phyloP scores from a whole-genome alignment of 306 rosid genomes.

The Hylodesmum podocarpum region DNA sequence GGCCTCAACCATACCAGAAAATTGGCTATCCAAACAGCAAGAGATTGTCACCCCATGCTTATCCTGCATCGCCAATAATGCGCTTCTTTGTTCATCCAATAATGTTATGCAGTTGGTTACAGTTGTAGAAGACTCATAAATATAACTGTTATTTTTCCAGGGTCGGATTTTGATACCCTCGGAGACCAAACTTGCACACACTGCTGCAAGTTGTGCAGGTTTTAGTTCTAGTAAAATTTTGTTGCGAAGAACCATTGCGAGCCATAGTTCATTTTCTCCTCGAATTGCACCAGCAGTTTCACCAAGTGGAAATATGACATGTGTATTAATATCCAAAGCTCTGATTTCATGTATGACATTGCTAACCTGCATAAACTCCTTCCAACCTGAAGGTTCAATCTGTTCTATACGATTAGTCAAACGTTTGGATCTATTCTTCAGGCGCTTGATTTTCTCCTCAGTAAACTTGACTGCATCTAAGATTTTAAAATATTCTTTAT shows the following conservation, averaged over 20 bases:
- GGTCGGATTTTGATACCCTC: conserved; percentile 93
- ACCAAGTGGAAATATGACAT: conserved; percentile 78
- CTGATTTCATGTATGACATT: conserved; percentile 86
- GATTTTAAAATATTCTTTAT: conserved; percentile 77
- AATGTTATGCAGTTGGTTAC: conserved; percentile 48
- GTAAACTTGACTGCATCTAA: conserved; percentile 54
- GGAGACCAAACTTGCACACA: conserved; percentile 76
- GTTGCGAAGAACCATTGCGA: conserved; percentile 89
- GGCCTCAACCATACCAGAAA: conserved; percentile 97
- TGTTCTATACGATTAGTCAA: conserved; percentile 76
- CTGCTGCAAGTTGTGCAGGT: conserved; percentile 87
- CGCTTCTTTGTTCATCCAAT: conserved; percentile 68
- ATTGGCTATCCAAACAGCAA: conserved; percentile 81
- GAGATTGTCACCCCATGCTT: conserved; percentile 68
- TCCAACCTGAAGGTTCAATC: conserved; percentile 99
- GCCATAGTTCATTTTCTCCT: conserved; percentile 98
- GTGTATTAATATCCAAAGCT: conserved; percentile 75
- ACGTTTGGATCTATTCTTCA: conserved; percentile 74
- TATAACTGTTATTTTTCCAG: conserved; percentile 67
- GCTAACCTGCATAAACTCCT: conserved; percentile 92
- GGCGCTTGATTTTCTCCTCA: conserved; percentile 81
- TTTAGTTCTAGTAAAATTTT: conserved; percentile 67
- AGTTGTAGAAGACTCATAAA: conserved; percentile 68
- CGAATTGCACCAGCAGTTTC: conserved; percentile 94
- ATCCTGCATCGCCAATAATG: conserved; percentile 63